These are phyloP conservation scores for Rubroboletus pulcherrimus DNA, from an alignment of 768 basidiomycete genomes.

Conservation along the genomic window DNA sequence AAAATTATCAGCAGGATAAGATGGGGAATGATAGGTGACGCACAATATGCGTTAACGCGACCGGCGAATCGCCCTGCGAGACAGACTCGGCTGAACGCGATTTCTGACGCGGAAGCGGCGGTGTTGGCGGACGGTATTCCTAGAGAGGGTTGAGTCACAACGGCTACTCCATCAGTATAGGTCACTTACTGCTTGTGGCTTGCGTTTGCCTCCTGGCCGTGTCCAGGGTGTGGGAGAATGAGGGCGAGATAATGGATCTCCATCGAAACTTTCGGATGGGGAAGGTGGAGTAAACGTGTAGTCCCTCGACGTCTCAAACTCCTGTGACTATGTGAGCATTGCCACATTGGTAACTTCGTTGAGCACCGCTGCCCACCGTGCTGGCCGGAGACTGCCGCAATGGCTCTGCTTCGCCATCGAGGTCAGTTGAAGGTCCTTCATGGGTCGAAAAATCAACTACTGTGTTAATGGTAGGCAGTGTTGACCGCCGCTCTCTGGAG, in stretches of 20 bases:
- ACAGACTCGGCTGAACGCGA: slow-evolving; percentile 26
- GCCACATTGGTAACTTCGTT: slow-evolving; percentile 21
- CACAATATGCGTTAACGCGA: slow-evolving; percentile 26
- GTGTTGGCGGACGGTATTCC: slow-evolving; percentile 59
- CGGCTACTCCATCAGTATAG: background rate
- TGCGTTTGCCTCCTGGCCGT: slow-evolving; percentile 24
- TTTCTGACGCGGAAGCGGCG: slow-evolving; percentile 44
- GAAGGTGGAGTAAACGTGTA: slow-evolving; percentile 33
- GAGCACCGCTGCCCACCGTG: slow-evolving; percentile 31
- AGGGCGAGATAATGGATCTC: slow-evolving; percentile 34
- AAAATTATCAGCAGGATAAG: slow-evolving; percentile 1
- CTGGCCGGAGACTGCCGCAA: slow-evolving; percentile 34
- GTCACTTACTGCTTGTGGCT: slow-evolving; percentile 25
- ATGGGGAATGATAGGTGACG: slow-evolving; percentile 8
- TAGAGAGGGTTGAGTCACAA: slow-evolving; percentile 18
- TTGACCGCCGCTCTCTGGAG: slow-evolving; percentile 29
- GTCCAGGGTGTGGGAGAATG: slow-evolving; percentile 36
- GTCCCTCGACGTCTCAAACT: slow-evolving; percentile 29
- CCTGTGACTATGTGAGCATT: slow-evolving; percentile 31
- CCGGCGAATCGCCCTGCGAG: slow-evolving; percentile 33
- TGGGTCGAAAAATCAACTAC: slow-evolving; percentile 29
- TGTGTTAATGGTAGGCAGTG: slow-evolving; percentile 32
- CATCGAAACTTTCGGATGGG: slow-evolving; percentile 33
- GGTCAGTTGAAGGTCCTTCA: slow-evolving; percentile 23
- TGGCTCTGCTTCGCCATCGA: slow-evolving; percentile 24